Evolutionary conservation across 2,329 filamentous ascomycete genomes (phyloP).

Genomic region (Sporothrix humicola): DNA sequence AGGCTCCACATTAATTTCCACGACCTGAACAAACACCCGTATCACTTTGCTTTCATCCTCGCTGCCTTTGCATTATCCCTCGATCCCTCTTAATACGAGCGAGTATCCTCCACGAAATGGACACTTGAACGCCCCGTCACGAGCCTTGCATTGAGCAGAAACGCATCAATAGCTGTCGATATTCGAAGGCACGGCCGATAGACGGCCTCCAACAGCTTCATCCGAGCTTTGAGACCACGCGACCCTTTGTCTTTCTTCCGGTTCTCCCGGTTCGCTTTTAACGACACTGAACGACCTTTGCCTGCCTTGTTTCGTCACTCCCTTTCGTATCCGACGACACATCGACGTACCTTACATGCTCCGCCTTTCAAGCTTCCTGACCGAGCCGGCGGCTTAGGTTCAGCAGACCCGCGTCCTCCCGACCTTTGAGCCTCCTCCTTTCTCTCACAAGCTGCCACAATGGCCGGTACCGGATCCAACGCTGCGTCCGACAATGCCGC

Average conservation of each 20-base stretch:
- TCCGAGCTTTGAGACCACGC: neutral
- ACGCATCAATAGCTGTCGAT: neutral
- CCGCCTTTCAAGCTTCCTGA: constrained; percentile 10
- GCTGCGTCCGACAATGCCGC: constrained; percentile 42
- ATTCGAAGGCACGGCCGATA: neutral
- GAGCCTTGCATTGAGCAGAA: constrained; percentile 15
- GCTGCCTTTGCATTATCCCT: neutral
- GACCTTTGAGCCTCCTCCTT: neutral
- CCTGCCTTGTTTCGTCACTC: neutral
- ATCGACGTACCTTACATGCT: constrained; percentile 30
- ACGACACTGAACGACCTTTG: neutral
- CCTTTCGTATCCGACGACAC: neutral
- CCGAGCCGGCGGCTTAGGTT: constrained; percentile 27
- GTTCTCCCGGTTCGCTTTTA: neutral
- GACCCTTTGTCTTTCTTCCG: neutral
- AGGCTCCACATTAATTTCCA: constrained; percentile 27
- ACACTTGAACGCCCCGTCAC: neutral
- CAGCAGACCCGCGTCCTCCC: neutral
- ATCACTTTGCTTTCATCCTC: constrained; percentile 11
- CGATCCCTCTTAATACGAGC: neutral
- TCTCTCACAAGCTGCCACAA: neutral
- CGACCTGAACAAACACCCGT: neutral
- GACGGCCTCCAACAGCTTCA: neutral
- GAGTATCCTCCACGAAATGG: neutral
- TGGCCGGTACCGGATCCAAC: constrained; percentile 23